Evolutionary conservation across 768 basidiomycete species (phyloP).

Genomic region (Termitomyces sp.): DNA sequence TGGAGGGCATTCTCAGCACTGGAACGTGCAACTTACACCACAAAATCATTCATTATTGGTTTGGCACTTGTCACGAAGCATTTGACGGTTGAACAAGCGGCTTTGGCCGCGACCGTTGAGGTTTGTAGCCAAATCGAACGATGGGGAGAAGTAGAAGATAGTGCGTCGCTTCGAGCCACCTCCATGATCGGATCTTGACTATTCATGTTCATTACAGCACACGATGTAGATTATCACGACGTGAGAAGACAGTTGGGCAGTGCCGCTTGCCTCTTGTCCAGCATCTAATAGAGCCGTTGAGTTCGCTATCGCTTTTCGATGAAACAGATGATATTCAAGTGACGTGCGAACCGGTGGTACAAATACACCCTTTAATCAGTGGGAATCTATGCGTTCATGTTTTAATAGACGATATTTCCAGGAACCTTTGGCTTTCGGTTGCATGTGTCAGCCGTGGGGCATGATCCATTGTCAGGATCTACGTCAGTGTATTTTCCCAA

Average conservation of each 20-base stretch:
- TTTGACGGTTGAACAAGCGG: constrained; percentile 78
- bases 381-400: background rate
- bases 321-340: background rate
- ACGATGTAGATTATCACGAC: constrained; percentile 97
- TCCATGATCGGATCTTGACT: constrained; percentile 7
- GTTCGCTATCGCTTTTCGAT: background rate
- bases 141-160: constrained; percentile 99
- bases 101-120: constrained; percentile 83
- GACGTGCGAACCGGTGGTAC: background rate
- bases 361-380: background rate
- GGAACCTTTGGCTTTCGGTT: background rate
- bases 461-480: background rate
- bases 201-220: constrained; percentile 48
- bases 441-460: background rate
- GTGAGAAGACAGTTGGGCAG: constrained; percentile 82
- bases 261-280: constrained; percentile 55
- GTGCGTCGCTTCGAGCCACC: constrained; percentile 44
- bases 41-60: constrained; percentile 88
- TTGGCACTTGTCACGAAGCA: constrained; percentile 76
- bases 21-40: constrained; percentile 83
- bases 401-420: background rate
- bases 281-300: constrained; percentile 16
- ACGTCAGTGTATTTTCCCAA: background rate
- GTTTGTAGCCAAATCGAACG: constrained; percentile 92
- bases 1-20: constrained; percentile 51